Conservation (phyloP, 306 rosid genomes). For the Elaeagnus macrophylla region DNA sequence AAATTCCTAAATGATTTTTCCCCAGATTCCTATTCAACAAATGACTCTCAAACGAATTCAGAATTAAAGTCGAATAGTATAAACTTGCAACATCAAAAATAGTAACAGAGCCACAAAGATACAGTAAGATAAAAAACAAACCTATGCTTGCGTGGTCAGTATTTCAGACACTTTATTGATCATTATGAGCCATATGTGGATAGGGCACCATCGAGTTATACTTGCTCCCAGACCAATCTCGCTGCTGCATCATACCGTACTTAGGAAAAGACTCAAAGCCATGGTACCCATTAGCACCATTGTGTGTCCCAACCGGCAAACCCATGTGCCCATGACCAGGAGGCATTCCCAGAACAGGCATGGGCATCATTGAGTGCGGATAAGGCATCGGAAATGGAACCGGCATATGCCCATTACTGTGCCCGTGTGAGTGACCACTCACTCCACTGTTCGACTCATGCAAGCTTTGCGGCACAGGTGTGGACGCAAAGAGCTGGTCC, state of each 20-base stretch:
- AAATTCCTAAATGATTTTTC: not conserved
- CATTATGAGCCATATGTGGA: constrained; percentile 20
- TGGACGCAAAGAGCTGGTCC: constrained; percentile 71
- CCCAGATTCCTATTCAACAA: not conserved
- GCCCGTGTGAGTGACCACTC: constrained; percentile 20
- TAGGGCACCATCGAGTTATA: constrained; percentile 29
- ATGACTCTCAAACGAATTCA: not conserved
- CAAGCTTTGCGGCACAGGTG: constrained; percentile 61
- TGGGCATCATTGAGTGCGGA: constrained; percentile 18
- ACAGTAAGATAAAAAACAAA: constrained; percentile 11
- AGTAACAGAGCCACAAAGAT: not conserved
- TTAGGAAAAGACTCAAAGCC: constrained; percentile 36
- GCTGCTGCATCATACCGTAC: constrained; percentile 41
- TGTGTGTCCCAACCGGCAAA: constrained; percentile 24
- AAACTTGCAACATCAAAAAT: not conserved
- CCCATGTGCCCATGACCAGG: constrained; percentile 43
- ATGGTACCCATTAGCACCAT: constrained; percentile 26
- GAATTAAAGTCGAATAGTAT: not conserved
- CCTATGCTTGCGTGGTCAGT: constrained; percentile 16
- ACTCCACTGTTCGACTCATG: constrained; percentile 34
- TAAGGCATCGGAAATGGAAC: constrained; percentile 15
- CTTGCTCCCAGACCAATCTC: constrained; percentile 34
- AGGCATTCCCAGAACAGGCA: constrained; percentile 52
- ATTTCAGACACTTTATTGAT: not conserved
- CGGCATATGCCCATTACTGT: constrained; percentile 14